Base-by-base conservation (phyloP, 108 stramenopile genomes). In the Stephanodiscus minutulus region DNA sequence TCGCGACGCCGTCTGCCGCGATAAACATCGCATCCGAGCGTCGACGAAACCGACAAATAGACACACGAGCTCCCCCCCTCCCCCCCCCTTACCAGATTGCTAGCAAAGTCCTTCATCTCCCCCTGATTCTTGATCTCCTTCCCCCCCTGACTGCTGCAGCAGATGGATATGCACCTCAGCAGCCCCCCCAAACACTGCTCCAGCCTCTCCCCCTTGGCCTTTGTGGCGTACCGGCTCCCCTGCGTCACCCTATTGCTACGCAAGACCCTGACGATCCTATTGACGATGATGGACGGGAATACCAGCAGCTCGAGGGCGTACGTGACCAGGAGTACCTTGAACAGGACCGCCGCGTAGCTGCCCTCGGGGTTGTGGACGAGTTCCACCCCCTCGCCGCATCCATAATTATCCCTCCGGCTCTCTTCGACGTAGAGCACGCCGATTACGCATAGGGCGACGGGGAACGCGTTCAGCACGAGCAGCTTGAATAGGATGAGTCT, bases 41-140 rank as follows among this genome's bases (percentile, higher is more conserved):
- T 9, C 39, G 35, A 41, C 7, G 50, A 20, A 35, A 29, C 24
- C 28, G 20, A 33, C 2, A 5, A 33, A 33, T 33, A 33, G 39
- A 39, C 3, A 1, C 39, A 39, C 11, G 10, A 8, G 1, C 8
- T 11, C 8, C 39, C 8, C 39, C 11, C 8, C 39, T 39, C 8
- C 39, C 6, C 35, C 35, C 5, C 1, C 3, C 72, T 55, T 22
- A 72, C 72, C 72, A 79, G 50, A 49, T 72, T 73, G 13, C 27
- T 64, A 29, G 78, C 78, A 68, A 79, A 79, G 55, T 79, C 78
- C 57, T 68, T 72, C 72, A 68, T 43, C 48, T 79, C 78, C 20
- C 78, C 78, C 27, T 68, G 66, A 54, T 79, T 79, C 55, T 78
- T 71, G 57, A 78, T 59, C 27, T 78, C 77, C 25, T 78, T 54